Evolutionary conservation across 345 rosid species (phyloP).

Genomic region (Eucalyptus tenuipes): DNA sequence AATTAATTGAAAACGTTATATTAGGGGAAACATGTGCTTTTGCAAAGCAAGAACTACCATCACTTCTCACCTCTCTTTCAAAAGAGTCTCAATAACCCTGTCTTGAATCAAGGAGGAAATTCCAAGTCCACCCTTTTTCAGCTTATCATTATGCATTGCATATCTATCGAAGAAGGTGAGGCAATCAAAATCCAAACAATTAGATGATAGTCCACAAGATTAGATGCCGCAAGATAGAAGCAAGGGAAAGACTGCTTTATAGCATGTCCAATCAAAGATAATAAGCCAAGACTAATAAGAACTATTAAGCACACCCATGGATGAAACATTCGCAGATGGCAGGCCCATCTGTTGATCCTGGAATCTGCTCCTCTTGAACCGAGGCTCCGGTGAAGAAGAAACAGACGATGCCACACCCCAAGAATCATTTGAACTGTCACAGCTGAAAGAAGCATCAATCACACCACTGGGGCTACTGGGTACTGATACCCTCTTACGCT

Average conservation of each 20-base stretch:
- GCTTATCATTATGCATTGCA: neutral
- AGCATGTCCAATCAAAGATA: neutral
- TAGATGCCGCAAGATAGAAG: neutral
- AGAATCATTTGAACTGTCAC: conserved; percentile 51
- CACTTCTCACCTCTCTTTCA: neutral
- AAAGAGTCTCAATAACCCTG: neutral
- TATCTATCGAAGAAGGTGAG: neutral
- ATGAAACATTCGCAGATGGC: conserved; percentile 43
- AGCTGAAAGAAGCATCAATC: conserved; percentile 44
- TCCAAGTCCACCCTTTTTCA: neutral
- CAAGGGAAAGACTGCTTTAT: neutral
- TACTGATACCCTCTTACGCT: conserved; percentile 24
- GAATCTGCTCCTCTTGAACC: conserved; percentile 48
- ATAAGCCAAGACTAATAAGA: conserved; percentile 31
- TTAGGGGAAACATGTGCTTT: neutral
- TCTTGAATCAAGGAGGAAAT: neutral
- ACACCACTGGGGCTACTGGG: conserved; percentile 52
- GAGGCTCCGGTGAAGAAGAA: conserved; percentile 31
- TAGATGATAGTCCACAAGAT: neutral
- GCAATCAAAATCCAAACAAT: neutral
- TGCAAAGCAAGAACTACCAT: neutral
- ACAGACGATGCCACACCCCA: conserved; percentile 39
- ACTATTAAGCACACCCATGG: conserved; percentile 56
- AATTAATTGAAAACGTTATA: neutral
- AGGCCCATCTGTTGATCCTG: conserved; percentile 23